phyloP scores from a whole-genome alignment of 176 grass and related monocot species.

The Phoenix dactylifera region DNA sequence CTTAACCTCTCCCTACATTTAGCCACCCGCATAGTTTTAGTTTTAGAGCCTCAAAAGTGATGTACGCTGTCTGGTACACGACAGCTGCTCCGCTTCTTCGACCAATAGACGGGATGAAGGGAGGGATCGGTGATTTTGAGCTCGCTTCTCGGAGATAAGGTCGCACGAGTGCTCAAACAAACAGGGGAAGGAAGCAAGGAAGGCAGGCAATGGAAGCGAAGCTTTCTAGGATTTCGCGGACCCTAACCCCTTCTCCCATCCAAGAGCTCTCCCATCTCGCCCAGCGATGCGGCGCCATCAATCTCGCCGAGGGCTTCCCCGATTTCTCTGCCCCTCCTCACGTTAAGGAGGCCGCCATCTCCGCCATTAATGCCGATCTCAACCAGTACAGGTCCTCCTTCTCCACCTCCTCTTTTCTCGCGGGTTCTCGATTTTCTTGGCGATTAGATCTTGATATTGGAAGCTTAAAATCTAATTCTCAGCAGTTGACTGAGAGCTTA shows the following conservation, averaged over 20 bases:
- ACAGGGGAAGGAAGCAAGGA: no score
- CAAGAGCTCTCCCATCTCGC: conserved; percentile 78
- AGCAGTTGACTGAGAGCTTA: no score
- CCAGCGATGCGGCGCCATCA: conserved; percentile 60
- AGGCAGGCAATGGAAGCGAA: conserved; percentile 40
- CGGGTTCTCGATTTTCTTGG: neutral
- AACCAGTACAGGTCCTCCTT: conserved; percentile 74
- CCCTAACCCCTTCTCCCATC: conserved; percentile 47
- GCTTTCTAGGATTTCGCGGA: conserved; percentile 44
- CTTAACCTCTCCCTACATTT: no score
- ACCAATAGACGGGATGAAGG: no score
- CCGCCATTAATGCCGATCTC: conserved; percentile 56
- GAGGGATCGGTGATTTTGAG: no score
- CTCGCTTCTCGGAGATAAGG: no score
- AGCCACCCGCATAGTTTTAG: no score
- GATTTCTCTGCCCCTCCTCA: conserved; percentile 67
- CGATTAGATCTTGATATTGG: neutral
- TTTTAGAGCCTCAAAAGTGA: no score
- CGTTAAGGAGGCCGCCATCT: conserved; percentile 51
- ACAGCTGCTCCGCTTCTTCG: no score
- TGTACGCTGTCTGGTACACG: no score
- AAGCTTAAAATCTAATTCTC: neutral
- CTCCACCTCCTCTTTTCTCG: neutral
- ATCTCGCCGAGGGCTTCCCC: conserved; percentile 92
- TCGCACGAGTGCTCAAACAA: no score